phyloP scores from a whole-genome alignment of 805 yeast species.

The Jamesozyma piceae region DNA sequence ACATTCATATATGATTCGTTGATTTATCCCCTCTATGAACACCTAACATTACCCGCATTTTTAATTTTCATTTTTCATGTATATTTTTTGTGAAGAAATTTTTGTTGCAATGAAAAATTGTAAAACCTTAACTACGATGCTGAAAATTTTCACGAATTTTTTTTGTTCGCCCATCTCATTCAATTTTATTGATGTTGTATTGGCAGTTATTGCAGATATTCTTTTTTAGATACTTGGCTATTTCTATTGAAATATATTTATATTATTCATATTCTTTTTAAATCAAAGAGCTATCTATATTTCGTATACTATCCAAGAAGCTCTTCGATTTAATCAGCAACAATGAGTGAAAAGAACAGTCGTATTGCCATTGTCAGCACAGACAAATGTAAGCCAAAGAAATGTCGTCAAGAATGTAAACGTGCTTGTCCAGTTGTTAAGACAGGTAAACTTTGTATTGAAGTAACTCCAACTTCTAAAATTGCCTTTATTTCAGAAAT shows the following conservation, averaged over 20 bases:
- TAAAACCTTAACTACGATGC: no score
- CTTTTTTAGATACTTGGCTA: no score
- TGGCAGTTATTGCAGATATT: no score
- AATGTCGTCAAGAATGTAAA: slow-evolving; percentile 97
- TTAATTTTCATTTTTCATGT: no score
- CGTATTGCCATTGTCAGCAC: slow-evolving; percentile 94
- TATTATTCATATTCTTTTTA: no score
- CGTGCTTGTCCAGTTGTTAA: slow-evolving; percentile 96
- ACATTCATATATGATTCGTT: no score
- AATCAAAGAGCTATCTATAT: background rate
- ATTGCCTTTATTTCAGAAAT: slow-evolving; percentile 92
- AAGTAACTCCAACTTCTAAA: slow-evolving; percentile 81
- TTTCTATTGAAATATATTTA: no score
- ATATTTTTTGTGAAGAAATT: no score
- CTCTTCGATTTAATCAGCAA: background rate
- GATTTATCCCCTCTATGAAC: no score
- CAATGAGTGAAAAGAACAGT: slow-evolving; percentile 38
- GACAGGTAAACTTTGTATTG: slow-evolving; percentile 96
- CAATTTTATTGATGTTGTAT: background rate
- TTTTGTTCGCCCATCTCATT: background rate
- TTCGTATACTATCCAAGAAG: background rate
- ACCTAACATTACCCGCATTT: no score
- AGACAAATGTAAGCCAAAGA: slow-evolving; percentile 95
- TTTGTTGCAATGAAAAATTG: no score
- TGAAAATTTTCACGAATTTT: no score